Base-by-base conservation (phyloP, 139 green algal genomes). In the Closterium sp. region DNA sequence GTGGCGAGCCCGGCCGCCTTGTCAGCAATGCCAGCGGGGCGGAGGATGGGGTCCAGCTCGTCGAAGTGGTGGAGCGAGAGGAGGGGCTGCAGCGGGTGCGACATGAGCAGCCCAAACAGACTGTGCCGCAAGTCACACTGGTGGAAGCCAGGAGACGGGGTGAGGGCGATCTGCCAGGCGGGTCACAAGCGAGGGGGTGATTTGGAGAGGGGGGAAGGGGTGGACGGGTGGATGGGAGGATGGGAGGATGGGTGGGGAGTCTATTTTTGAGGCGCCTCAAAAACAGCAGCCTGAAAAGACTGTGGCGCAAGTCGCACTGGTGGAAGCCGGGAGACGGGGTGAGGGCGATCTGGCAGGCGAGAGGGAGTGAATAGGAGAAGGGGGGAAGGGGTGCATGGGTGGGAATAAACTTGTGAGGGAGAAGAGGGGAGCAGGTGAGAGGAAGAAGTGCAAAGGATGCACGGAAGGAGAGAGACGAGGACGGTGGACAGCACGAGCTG, bases 31-130 rank as follows among this genome's bases (percentile, higher is more conserved):
- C 32, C 21, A 23, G 69, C 30, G 32, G 85, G 34, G 5, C 34
- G 89, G 31, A 93, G 66, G n/a, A 93, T 31, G 36, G 87, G 87
- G n/a, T 34, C 84, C 19, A 93, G 0, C 8, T 30, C 21, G n/a
- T 35, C n/a, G 2, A 93, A 31, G 28, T 93, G 91, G 35, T 93
- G 91, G 21, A 93, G 33, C 4, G 91, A 93, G n/a, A 91, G 43
- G 21, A 93, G 83, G 0, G 88, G 87, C 81, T 69, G 31, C 0
- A 23, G 12, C 4, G 88, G 35, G 66, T 93, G 91, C 34, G 91
- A 33, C 30, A 88, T 34, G 35, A 93, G 91, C 25, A 93, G 25
- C 4, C 91, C 91, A 5, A n/a, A 34, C 10, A 92, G 23, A 9
- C 33, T 92, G 7, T 69, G 33, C 23, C 55, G 31, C 23, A 91